A percentile compares a stretch with the other conserved stretches of the same genome.
phyloP scores from a whole-genome alignment of 495 filamentous ascomycete genomes.

The Podospora pseudopauciseta region DNA sequence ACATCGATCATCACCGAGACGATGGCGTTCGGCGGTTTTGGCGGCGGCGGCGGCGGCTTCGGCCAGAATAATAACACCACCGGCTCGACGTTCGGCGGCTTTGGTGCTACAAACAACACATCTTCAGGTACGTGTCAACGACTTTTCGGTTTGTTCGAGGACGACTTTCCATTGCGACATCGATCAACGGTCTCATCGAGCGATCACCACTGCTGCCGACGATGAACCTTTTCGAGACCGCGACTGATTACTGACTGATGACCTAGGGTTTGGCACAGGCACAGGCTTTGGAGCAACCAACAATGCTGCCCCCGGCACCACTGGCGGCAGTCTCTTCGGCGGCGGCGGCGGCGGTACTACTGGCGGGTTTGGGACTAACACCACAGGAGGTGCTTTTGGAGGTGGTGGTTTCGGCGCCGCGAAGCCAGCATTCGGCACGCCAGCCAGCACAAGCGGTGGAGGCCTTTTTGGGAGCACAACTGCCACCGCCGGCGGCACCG shows the following conservation, averaged over 20 bases:
- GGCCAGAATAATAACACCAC: slow-evolving; percentile 56
- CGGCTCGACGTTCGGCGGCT: slow-evolving; percentile 52
- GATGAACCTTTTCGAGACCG: slow-evolving; percentile 2
- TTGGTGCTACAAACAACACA: slow-evolving; percentile 53
- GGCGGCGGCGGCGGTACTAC: slow-evolving; percentile 44
- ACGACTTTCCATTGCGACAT: background rate
- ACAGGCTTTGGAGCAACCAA: slow-evolving; percentile 46
- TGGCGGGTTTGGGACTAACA: slow-evolving; percentile 42
- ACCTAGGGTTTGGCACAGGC: slow-evolving; percentile 20
- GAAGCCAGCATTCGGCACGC: slow-evolving; percentile 30
- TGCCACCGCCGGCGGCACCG: slow-evolving; percentile 37
- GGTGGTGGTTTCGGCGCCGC: slow-evolving; percentile 35
- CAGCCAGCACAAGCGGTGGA: slow-evolving; percentile 34
- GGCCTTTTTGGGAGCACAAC: slow-evolving; percentile 43
- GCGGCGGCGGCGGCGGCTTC: slow-evolving; percentile 53
- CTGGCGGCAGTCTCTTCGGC: slow-evolving; percentile 47
- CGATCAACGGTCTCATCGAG: background rate
- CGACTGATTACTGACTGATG: slow-evolving; percentile 12
- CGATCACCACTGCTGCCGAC: background rate
- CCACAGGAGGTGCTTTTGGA: slow-evolving; percentile 47
- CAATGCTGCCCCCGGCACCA: slow-evolving; percentile 31
- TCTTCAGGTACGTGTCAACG: slow-evolving; percentile 40
- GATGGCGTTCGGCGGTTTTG: slow-evolving; percentile 48
- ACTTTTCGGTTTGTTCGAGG: slow-evolving; percentile 10
- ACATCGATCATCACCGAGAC: slow-evolving; percentile 21